Evolutionary conservation across 768 basidiomycete species (phyloP), one percentile per base, ranked within the genome.

Genomic region (Galerina sulciceps): DNA sequence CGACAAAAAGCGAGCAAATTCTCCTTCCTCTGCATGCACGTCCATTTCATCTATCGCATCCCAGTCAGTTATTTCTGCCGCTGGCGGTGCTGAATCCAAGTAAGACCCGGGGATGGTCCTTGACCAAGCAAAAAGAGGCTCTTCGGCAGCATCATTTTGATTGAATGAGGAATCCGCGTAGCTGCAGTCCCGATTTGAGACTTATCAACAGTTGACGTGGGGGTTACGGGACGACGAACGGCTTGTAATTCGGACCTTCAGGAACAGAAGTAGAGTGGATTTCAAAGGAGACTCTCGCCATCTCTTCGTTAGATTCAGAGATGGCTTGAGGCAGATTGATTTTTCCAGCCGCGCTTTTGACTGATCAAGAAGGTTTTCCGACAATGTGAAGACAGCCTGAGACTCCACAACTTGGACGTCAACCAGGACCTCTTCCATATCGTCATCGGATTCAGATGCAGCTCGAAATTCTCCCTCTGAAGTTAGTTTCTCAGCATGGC

Each of bases 1-100:
- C 0, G 96, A 93, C 58, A 98, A 74, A 67, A 99, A 96, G 10
- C 85, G 83, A n/a, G 90, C 95, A 75, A 95, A 99, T 68, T 95
- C 94, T 43, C 90, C 86, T 64, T 90, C 90, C 72, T 96, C 92
- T 0, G 83, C 87, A 42, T 84, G 83, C 2, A 84, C 79, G 64
- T 92, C 89, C 80, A 94, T 91, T 71, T 95, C 94, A 34, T 93
- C 82, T n/a, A 88, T 90, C 1, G 89, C 88, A 63, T 96, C 94
- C 83, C 89, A 94, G 18, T 85, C 80, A 42, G 65, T 59, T 10
- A 60, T 62, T 8, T 64, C 65, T 11, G 54, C 59, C 15, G 71
- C 73, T 20, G 68, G 65, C 2, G 66, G 67, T 50, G 58, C 57
- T 20, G 51, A 45, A 6, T 40, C 45, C 35, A 23, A 14, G 2